Percentiles rank a stretch among this genome's conserved stretches.
Conservation (phyloP, 192 early-diverging fungal species). For the Umbelopsis ramanniana region DNA sequence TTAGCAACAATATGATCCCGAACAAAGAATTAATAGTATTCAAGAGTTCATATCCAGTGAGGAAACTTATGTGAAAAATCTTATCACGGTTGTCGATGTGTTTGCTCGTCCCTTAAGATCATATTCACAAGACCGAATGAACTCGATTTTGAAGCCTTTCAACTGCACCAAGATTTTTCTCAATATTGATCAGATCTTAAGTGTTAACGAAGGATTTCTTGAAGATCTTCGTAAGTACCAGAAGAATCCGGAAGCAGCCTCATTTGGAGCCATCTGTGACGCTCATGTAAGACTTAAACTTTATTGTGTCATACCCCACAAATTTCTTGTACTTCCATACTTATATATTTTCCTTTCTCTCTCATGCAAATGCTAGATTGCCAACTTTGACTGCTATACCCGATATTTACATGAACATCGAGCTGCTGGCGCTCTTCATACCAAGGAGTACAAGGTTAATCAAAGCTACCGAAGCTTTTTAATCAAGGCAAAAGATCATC, state of each 20-base stretch:
- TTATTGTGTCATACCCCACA: neutral
- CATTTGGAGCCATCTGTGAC: conserved; percentile 49
- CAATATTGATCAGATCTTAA: conserved; percentile 61
- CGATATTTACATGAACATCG: conserved; percentile 66
- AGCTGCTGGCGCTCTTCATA: conserved; percentile 56
- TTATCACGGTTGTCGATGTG: conserved; percentile 56
- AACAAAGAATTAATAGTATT: conserved; percentile 55
- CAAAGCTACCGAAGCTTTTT: conserved; percentile 56
- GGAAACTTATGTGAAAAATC: conserved; percentile 63
- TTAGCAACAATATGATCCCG: conserved; percentile 30
- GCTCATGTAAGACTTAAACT: conserved; percentile 32
- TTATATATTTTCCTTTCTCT: neutral
- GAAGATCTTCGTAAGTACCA: conserved; percentile 48
- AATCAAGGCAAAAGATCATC: conserved; percentile 56
- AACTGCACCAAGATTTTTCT: conserved; percentile 63
- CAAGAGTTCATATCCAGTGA: conserved; percentile 66
- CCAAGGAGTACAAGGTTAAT: conserved; percentile 57
- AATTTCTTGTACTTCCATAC: neutral
- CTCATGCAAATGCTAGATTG: conserved; percentile 45
- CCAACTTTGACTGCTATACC: conserved; percentile 64
- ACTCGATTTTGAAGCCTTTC: conserved; percentile 60
- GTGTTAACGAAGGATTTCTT: conserved; percentile 59
- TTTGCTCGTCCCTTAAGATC: conserved; percentile 59
- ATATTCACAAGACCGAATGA: conserved; percentile 48
- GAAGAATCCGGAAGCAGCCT: conserved; percentile 36